These are phyloP conservation scores for Hermanozyma aechmeae DNA, from an alignment of 805 yeast species.

Conservation along the genomic window DNA sequence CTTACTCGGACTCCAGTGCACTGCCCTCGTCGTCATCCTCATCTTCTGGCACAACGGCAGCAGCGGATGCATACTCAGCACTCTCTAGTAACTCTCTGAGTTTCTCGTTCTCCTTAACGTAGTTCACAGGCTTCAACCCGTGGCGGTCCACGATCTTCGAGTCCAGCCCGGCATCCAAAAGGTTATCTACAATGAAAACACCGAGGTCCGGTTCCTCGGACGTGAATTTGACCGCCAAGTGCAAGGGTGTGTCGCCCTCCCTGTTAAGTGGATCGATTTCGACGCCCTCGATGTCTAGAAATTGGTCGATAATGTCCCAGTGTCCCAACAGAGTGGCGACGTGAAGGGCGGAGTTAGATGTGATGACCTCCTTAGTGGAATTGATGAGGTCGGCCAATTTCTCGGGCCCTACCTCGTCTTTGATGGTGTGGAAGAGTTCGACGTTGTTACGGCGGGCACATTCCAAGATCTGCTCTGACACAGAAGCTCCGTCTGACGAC, in stretches of 20 bases:
- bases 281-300: constrained; percentile 82
- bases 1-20: constrained; percentile 24
- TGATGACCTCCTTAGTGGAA: constrained; percentile 52
- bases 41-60: constrained; percentile 24
- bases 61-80: constrained; percentile 66
- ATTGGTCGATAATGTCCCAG: constrained; percentile 73
- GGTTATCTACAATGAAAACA: constrained; percentile 61
- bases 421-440: constrained; percentile 55
- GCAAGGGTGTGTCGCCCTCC: constrained; percentile 85
- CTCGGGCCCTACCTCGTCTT: constrained; percentile 33
- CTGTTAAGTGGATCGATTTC: constrained; percentile 78
- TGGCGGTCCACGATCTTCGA: constrained; percentile 38
- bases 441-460: constrained; percentile 83
- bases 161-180: constrained; percentile 89
- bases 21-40: constrained; percentile 24
- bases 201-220: constrained; percentile 82
- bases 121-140: constrained; percentile 69
- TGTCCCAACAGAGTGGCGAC: constrained; percentile 75
- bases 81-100: constrained; percentile 61
- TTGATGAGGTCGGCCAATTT: constrained; percentile 49
- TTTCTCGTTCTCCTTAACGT: constrained; percentile 47
- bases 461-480: constrained; percentile 69
- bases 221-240: constrained; percentile 71
- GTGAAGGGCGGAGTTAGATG: constrained; percentile 77
- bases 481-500: constrained; percentile 52